These are phyloP conservation scores for Porcisia deanei DNA, from an alignment of 208 protist genomes.

Conservation along the genomic window DNA sequence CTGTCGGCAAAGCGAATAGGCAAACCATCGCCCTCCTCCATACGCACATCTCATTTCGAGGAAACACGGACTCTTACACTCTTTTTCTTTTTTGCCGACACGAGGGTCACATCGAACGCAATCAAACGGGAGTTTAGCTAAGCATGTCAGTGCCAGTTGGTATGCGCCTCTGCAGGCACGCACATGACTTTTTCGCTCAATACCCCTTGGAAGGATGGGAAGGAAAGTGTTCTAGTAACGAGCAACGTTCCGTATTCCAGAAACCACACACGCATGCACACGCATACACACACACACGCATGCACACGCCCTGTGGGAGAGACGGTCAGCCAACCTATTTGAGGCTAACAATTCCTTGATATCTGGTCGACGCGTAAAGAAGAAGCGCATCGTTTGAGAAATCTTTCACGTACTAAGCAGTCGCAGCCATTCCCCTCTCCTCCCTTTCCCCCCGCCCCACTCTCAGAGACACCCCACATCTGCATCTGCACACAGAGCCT, in stretches of 20 bases:
- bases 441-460: neutral
- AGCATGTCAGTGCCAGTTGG: neutral
- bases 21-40: neutral
- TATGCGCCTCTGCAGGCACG: neutral
- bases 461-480: neutral
- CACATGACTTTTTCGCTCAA: neutral
- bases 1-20: neutral
- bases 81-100: neutral
- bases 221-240: neutral
- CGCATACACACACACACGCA: neutral
- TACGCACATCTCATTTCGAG: neutral
- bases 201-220: neutral
- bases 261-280: neutral
- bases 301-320: neutral
- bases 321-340: neutral
- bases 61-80: neutral
- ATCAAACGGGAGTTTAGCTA: neutral
- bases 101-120: neutral
- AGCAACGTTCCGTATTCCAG: neutral
- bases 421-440: neutral
- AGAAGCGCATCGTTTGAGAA: constrained; percentile 1
- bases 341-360: neutral
- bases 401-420: neutral
- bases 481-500: too few species aligned
- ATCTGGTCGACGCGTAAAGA: neutral